Evolutionary conservation across 2,329 filamentous ascomycete genomes (phyloP), one percentile per base, ranked within the genome.

Genomic region (Colletotrichum australisinense): DNA sequence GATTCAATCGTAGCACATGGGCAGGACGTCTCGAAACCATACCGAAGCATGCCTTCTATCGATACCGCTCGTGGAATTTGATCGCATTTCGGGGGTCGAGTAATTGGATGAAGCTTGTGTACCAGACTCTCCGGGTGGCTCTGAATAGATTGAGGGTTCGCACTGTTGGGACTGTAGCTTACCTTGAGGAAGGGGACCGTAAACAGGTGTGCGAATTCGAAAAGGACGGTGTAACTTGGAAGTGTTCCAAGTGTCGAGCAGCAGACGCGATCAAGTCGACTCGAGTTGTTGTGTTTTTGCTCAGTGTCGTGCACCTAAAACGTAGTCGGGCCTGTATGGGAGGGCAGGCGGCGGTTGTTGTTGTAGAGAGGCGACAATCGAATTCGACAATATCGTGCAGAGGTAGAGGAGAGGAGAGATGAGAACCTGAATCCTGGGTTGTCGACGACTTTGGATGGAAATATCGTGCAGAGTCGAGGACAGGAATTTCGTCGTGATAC

Each of bases 391-490:
- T 55, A 22, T 19, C 24, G 30, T 70, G 66, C 66, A 55, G 58
- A 42, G 12, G 22, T 19, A 22, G 32, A 28, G 16, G 32, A 28
- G 16, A 46, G 38, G 42, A 24, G 22, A 38, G 55, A 38, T 24
- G 66, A 62, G 59, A 69, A 70, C 70, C 70, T 73, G 72, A 73
- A 74, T 74, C 72, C 72, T 72, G 35, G 38, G 56, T 56, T 53
- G 64, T 69, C 69, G 55, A 74, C 64, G 72, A 73, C 72, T 73
- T 49, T 60, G 64, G 38, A 7, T 53, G 30, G 32, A 42, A 30
- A 53, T 16, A 71, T 63, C 63, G 59, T 60, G 24, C 16, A 65
- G 56, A 73, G 70, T 73, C 70, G 70, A 65, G 55, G 70, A 73
- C 69, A 26, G 46, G 28, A 11, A 35, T 52, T 69, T 72, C 42